Evolutionary conservation across 345 rosid genomes (phyloP).

Genomic region (Mangifera indica): DNA sequence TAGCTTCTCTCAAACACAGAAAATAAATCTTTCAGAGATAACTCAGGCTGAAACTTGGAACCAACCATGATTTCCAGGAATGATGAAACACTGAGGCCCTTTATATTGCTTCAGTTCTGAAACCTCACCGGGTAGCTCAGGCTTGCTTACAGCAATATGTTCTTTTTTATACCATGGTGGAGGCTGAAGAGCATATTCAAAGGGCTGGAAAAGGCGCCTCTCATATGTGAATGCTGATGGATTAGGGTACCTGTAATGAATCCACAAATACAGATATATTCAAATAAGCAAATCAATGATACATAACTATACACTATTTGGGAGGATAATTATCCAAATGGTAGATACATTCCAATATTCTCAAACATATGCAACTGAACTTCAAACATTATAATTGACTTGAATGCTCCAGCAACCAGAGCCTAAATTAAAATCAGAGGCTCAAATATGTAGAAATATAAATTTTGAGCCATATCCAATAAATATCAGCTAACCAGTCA

Average conservation of each 20-base stretch:
- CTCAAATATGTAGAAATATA: not conserved
- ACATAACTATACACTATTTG: not conserved
- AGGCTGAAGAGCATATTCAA: constrained; percentile 96
- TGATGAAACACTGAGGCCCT: constrained; percentile 91
- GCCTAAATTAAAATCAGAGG: not conserved
- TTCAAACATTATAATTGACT: not conserved
- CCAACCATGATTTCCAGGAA: constrained; percentile 99
- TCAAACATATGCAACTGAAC: not conserved
- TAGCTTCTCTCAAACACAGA: not conserved
- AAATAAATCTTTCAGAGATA: constrained; percentile 19
- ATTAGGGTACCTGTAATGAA: constrained; percentile 76
- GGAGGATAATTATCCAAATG: not conserved
- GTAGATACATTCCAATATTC: not conserved
- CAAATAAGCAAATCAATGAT: not conserved
- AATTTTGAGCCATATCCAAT: not conserved
- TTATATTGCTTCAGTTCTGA: constrained; percentile 73
- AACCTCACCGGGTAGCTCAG: constrained; percentile 75
- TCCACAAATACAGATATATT: constrained; percentile 10
- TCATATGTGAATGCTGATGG: constrained; percentile 90
- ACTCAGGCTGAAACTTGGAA: constrained; percentile 27
- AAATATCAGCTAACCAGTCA: not conserved
- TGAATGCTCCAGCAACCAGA: not conserved
- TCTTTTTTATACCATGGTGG: constrained; percentile 75
- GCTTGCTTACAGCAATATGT: constrained; percentile 79
- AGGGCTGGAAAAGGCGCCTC: constrained; percentile 84